A percentile compares a stretch with the other conserved stretches of the same genome.
phyloP scores from a whole-genome alignment of 441 rosid species.

The Brassica balearica region DNA sequence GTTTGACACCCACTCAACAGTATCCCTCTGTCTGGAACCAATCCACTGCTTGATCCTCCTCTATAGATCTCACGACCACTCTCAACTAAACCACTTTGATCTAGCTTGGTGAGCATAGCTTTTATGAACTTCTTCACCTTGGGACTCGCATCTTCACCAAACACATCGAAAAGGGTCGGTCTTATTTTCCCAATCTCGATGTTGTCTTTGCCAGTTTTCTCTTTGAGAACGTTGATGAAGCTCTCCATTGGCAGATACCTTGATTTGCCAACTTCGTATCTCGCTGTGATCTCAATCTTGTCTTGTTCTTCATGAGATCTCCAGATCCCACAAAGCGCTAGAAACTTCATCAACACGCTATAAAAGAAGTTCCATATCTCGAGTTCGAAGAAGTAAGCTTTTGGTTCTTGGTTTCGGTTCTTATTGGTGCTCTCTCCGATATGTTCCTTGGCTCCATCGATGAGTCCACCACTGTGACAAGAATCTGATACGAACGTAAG shows the following conservation, averaged over 20 bases:
- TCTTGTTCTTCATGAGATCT: background rate
- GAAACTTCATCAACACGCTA: constrained; percentile 46
- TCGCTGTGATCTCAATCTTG: constrained; percentile 46
- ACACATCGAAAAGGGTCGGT: constrained; percentile 70
- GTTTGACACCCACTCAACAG: constrained; percentile 92
- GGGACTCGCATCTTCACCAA: constrained; percentile 84
- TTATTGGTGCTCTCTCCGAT: constrained; percentile 83
- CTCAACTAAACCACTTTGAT: constrained; percentile 54
- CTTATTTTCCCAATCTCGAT: constrained; percentile 77
- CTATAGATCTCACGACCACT: constrained; percentile 69
- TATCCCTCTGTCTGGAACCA: constrained; percentile 67
- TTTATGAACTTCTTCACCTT: constrained; percentile 92
- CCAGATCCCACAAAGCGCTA: constrained; percentile 65
- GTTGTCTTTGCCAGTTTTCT: constrained; percentile 80
- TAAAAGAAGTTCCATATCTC: constrained; percentile 48
- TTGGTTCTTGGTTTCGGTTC: constrained; percentile 29
- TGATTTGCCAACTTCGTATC: constrained; percentile 54
- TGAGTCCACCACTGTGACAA: constrained; percentile 93
- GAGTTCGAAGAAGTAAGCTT: constrained; percentile 37
- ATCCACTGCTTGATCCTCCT: constrained; percentile 57
- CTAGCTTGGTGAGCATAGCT: constrained; percentile 57
- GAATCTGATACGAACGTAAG: constrained; percentile 85
- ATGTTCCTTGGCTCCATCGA: constrained; percentile 89
- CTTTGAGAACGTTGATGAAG: constrained; percentile 69
- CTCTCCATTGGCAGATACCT: constrained; percentile 74